Conservation (phyloP, 495 filamentous ascomycete species). For the Aspergillus olivimuriae region DNA sequence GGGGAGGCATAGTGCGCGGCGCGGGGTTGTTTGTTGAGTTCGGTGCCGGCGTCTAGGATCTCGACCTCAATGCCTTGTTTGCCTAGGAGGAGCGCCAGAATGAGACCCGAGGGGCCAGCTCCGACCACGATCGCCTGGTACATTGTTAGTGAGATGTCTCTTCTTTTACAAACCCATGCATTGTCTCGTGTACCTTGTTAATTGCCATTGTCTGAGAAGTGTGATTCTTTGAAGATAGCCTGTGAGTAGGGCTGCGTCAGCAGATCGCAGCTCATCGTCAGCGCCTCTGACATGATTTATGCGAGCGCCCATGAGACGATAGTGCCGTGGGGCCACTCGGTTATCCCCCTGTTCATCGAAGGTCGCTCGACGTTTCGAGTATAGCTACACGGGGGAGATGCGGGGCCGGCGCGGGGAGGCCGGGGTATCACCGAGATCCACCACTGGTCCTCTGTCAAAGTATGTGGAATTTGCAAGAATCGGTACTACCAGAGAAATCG, state of each 20-base stretch:
- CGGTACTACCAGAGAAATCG: slow-evolving; percentile 37
- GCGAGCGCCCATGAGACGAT: neutral
- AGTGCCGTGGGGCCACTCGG: neutral
- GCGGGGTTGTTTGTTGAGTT: slow-evolving; percentile 49
- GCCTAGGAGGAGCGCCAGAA: slow-evolving; percentile 48
- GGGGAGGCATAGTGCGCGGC: slow-evolving; percentile 46
- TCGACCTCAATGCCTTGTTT: slow-evolving; percentile 46
- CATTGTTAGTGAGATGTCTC: neutral
- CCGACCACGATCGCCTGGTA: slow-evolving; percentile 47
- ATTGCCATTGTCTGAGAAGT: slow-evolving; percentile 11
- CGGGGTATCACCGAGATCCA: neutral
- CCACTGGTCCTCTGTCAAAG: too few relatives aligned
- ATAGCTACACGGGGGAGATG: neutral
- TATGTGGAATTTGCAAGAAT: too few relatives aligned
- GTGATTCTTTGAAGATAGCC: too few relatives aligned
- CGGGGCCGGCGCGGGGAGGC: too few relatives aligned
- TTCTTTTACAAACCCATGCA: slow-evolving; percentile 1
- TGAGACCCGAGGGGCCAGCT: slow-evolving; percentile 51
- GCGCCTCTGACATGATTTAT: neutral
- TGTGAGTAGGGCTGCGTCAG: too few relatives aligned
- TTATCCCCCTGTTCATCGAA: neutral
- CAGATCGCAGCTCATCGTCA: too few relatives aligned
- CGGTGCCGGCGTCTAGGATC: slow-evolving; percentile 43
- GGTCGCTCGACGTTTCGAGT: neutral
- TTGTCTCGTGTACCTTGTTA: too few relatives aligned